A percentile compares a stretch with the other conserved stretches of the same genome.
Evolutionary conservation across 345 rosid species (phyloP).

Genomic region (Eucalyptus cloeziana): DNA sequence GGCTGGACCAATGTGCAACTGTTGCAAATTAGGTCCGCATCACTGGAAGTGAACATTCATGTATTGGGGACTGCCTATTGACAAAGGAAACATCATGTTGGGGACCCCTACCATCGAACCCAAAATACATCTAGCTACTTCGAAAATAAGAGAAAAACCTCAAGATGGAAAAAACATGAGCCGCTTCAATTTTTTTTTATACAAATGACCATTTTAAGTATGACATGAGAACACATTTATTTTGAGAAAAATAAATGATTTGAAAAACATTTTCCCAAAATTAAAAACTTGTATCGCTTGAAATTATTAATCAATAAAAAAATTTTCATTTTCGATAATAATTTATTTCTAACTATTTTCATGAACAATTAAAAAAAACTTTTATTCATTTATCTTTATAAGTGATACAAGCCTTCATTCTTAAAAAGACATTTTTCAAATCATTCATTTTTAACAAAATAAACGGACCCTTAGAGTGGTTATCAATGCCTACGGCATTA

Average conservation of each 20-base stretch:
- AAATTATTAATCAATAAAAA: no score
- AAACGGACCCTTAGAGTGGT: neutral
- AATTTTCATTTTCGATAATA: no score
- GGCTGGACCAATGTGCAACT: fast-evolving
- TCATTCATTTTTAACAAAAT: no score
- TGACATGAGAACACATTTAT: neutral
- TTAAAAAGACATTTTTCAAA: no score
- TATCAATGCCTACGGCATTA: neutral
- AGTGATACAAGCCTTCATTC: fast-evolving
- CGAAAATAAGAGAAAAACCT: neutral
- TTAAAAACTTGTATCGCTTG: no score
- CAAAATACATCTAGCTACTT: neutral
- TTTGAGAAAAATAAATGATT: no score
- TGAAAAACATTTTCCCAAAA: fast-evolving
- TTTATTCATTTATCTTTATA: no score
- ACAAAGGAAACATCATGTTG: neutral
- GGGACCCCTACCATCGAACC: neutral
- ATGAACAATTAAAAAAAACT: no score
- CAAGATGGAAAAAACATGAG: neutral
- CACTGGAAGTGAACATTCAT: neutral
- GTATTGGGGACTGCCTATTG: neutral
- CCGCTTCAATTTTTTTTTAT: neutral
- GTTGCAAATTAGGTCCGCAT: neutral
- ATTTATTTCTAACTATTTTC: neutral
- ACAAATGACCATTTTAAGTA: neutral